Percentiles rank a stretch among this genome's conserved stretches.
Conservation (phyloP, 2,329 filamentous ascomycete species). For the Chaetomiaceae sp. region DNA sequence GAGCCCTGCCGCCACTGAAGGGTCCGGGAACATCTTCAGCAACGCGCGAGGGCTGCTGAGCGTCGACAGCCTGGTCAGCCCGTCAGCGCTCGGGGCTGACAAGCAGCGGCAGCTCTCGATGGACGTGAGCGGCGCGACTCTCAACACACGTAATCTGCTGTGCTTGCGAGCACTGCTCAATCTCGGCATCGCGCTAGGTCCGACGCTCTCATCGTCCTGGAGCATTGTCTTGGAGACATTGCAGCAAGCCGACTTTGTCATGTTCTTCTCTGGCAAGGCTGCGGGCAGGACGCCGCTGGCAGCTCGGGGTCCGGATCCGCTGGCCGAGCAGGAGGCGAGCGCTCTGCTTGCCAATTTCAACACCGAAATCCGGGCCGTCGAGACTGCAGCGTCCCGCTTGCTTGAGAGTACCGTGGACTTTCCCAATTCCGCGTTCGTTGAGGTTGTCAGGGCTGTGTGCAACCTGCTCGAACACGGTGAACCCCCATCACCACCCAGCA, state of each 20-base stretch:
- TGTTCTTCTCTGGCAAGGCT: constrained; percentile 58
- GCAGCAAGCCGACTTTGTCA: constrained; percentile 84
- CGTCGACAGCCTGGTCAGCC: constrained; percentile 62
- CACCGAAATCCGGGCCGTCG: constrained; percentile 78
- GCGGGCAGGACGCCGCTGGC: constrained; percentile 46
- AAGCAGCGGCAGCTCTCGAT: constrained; percentile 53
- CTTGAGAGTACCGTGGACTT: constrained; percentile 92
- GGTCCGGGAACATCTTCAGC: constrained; percentile 53
- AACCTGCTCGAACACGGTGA: constrained; percentile 51
- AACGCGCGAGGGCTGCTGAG: constrained; percentile 68
- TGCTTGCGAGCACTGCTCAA: constrained; percentile 91
- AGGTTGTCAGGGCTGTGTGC: constrained; percentile 71
- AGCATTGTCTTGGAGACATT: constrained; percentile 86
- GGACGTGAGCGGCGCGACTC: constrained; percentile 47
- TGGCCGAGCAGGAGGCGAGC: constrained; percentile 45
- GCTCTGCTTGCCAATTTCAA: constrained; percentile 61
- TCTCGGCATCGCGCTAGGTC: constrained; percentile 86
- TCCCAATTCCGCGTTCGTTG: constrained; percentile 71
- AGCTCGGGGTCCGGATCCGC: constrained; percentile 40
- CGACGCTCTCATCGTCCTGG: constrained; percentile 80
- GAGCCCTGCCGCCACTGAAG: constrained; percentile 41
- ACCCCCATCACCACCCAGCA: constrained; percentile 26
- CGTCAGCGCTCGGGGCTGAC: constrained; percentile 50
- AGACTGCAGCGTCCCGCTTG: constrained; percentile 76
- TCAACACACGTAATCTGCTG: constrained; percentile 84